Base-by-base conservation (phyloP, 2,329 filamentous ascomycete species). In the Diplocarpon rosae region DNA sequence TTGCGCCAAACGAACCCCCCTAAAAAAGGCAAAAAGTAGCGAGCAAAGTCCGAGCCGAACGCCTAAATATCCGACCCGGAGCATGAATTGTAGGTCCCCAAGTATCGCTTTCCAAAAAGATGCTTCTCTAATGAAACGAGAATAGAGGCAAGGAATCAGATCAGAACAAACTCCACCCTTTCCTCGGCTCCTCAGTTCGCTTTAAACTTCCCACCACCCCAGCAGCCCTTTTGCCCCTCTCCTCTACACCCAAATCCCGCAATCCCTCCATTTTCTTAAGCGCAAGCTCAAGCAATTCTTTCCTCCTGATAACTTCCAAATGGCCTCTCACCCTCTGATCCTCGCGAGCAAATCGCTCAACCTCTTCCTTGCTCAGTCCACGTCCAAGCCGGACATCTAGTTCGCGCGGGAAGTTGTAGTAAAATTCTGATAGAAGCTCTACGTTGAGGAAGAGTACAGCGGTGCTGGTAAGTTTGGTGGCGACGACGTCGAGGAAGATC, bases 391-490 rank as follows among this genome's bases (percentile, higher is more conserved):
- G 78, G 48, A 83, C 69, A 63, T 98, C 92, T 11, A 98, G 75
- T 62, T 95, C 88, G 32, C 92, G 78, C 0, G 92, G 92, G 65
- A 98, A 98, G 61, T 92, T 88, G 67, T 95, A 95, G 68, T 95
- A 95, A 63, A 96, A 98, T 60, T 98, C 94, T 1, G 85, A 90
- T 14, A 98, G 76, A 15, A 98, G 75, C 67, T 98, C 93, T 10
- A 96, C 92, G 59, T 98, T 95, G 27, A 98, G 75, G 71, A 98
- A 98, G 0, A 98, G 77, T 8, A 98, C 92, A 2, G 92, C 90
- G 0, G 92, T 98, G 1, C 87, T 83, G 2, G 90, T 93, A 39
- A 98, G 76, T 66, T 96, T 96, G 55, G 89, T 86, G 1, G 92
- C 89, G 1, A 95, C 92, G 2, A 93, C 88, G 59, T 98, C 89